Evolutionary conservation across 2,329 filamentous ascomycete species (phyloP).

Genomic region (Zymoseptoria brevis): DNA sequence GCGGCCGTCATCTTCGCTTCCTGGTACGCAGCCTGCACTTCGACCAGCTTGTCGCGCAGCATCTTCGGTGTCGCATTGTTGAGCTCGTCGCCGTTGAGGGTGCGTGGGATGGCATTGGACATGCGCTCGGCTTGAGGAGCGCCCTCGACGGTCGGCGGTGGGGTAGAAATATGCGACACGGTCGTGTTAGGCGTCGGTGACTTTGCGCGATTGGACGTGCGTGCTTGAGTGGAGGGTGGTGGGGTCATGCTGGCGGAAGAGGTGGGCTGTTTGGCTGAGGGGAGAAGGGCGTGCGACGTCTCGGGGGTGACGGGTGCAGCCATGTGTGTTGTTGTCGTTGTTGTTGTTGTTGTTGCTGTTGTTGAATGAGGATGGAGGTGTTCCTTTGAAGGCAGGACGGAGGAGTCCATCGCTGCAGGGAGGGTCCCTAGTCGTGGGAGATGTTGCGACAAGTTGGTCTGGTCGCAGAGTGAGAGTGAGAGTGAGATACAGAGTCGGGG

Average conservation of each 20-base stretch:
- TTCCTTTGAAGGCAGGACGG: not conserved
- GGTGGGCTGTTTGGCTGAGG: constrained; percentile 26
- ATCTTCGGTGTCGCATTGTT: constrained; percentile 44
- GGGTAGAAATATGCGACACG: constrained; percentile 41
- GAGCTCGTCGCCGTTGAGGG: constrained; percentile 45
- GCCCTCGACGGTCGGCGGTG: constrained; percentile 36
- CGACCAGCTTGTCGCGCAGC: constrained; percentile 46
- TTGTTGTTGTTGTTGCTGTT: too few relatives aligned
- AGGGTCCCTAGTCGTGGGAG: not conserved
- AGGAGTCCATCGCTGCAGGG: not conserved
- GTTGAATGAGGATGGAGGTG: not conserved
- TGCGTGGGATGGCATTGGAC: constrained; percentile 9
- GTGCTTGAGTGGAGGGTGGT: constrained; percentile 54
- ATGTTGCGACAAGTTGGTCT: constrained; percentile 22
- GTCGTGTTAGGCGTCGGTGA: constrained; percentile 46
- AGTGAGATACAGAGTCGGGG: not conserved
- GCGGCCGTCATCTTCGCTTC: constrained; percentile 75
- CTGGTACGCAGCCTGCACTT: constrained; percentile 47
- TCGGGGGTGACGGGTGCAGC: constrained; percentile 21
- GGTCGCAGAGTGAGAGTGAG: constrained; percentile 6
- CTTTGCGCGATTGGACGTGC: constrained; percentile 26
- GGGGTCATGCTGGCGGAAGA: constrained; percentile 47
- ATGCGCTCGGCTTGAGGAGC: constrained; percentile 6
- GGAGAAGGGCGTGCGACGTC: constrained; percentile 28
- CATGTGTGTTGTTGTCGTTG: not conserved